A percentile compares a stretch with the other conserved stretches of the same genome.
Evolutionary conservation across 1,139 yeast species (phyloP).

Genomic region (Zygosaccharomyces sapae): DNA sequence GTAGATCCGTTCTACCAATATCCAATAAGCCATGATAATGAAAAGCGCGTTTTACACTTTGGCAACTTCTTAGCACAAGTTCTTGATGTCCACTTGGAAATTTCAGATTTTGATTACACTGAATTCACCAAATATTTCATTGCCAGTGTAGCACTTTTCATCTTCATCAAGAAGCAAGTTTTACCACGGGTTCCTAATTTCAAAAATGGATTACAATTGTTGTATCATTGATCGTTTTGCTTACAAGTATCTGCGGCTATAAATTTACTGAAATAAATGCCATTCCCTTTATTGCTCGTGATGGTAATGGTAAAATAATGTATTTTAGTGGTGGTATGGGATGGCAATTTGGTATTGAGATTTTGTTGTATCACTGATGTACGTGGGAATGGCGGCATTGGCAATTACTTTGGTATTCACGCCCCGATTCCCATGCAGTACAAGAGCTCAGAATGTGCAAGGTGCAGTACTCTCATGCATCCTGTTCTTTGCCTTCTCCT

Average conservation of each 20-base stretch:
- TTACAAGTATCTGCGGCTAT: conserved; percentile 54
- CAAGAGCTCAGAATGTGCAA: conserved; percentile 18
- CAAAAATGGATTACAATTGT: conserved; percentile 38
- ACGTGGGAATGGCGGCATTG: conserved; percentile 43
- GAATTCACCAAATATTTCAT: conserved; percentile 47
- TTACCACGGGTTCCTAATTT: conserved; percentile 38
- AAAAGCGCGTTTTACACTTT: conserved; percentile 41
- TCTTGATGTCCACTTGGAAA: conserved; percentile 42
- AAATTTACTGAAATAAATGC: conserved; percentile 57
- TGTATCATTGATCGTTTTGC: conserved; percentile 42
- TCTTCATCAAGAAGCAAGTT: conserved; percentile 47
- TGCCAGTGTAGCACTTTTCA: conserved; percentile 44
- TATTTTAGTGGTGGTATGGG: conserved; percentile 58
- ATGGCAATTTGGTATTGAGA: conserved; percentile 69
- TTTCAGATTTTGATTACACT: conserved; percentile 42
- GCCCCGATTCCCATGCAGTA: conserved; percentile 23
- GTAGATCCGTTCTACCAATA: conserved; percentile 37
- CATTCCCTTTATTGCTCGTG: conserved; percentile 59
- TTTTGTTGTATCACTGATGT: conserved; percentile 49
- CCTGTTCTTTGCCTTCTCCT: conserved; percentile 37
- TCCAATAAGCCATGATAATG: conserved; percentile 29
- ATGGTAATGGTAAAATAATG: conserved; percentile 46
- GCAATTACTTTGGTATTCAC: conserved; percentile 40
- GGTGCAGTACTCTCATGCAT: conserved; percentile 26
- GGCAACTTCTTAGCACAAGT: conserved; percentile 51